These are phyloP conservation scores for Ajuga reptans DNA, from an alignment of 305 asterid species.

Conservation along the genomic window DNA sequence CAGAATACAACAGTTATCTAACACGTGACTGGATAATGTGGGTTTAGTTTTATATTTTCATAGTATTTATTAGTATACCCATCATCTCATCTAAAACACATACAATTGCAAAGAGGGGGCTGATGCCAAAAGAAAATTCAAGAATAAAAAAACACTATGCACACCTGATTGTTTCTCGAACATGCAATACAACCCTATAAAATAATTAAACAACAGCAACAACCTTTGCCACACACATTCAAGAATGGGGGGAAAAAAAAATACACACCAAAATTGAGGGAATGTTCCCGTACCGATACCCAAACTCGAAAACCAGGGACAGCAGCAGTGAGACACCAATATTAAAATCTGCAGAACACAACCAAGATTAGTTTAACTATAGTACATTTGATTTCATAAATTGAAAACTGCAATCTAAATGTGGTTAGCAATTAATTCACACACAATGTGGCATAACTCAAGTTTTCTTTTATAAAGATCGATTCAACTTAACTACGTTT, in stretches of 20 bases:
- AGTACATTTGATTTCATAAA: background rate
- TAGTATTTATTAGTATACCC: too few species aligned
- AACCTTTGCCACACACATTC: conserved; percentile 16
- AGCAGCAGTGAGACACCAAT: conserved; percentile 17
- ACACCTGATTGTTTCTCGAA: background rate
- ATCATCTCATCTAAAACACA: too few species aligned
- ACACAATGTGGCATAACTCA: background rate
- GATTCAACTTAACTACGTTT: background rate
- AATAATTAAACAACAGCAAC: conserved; percentile 19
- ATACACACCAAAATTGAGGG: conserved; percentile 32
- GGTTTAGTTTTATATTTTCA: too few species aligned
- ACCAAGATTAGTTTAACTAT: background rate
- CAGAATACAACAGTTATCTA: too few species aligned
- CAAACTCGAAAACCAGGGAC: conserved; percentile 25
- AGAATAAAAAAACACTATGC: background rate
- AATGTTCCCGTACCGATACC: conserved; percentile 19
- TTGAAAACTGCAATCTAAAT: background rate
- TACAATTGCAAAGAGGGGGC: too few species aligned
- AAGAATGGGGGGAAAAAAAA: conserved; percentile 17
- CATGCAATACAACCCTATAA: background rate
- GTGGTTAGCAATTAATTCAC: background rate
- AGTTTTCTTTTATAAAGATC: background rate
- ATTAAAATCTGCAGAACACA: conserved; percentile 25
- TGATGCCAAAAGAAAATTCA: too few species aligned
- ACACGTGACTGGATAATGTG: too few species aligned